These are phyloP conservation scores for Secale cereale DNA, from an alignment of 176 grass and related monocot genomes.

Conservation along the genomic window DNA sequence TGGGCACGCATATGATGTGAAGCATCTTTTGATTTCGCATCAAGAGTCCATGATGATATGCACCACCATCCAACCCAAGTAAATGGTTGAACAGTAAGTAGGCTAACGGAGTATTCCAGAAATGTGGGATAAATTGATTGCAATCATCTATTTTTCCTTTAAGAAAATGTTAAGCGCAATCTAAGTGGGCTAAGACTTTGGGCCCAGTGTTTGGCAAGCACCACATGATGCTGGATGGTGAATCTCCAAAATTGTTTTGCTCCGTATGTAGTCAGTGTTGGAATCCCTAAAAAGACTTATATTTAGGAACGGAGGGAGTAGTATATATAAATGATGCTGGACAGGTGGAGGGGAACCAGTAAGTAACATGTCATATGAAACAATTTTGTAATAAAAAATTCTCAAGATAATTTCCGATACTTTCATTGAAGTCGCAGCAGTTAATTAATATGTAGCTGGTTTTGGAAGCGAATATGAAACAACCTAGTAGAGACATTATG, in stretches of 20 bases:
- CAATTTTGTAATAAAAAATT: neutral
- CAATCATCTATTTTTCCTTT: neutral
- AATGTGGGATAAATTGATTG: neutral
- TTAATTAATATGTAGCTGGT: neutral
- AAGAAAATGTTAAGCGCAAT: neutral
- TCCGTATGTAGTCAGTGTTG: too few species aligned
- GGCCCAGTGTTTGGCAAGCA: neutral
- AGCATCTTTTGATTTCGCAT: constrained; percentile 2
- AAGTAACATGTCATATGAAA: neutral
- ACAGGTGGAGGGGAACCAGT: neutral
- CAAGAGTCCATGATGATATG: neutral
- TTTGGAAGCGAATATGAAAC: neutral
- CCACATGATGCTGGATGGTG: neutral
- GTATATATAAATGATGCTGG: neutral
- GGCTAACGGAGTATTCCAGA: neutral
- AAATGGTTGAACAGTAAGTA: neutral
- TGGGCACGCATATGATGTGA: neutral
- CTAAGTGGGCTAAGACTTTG: neutral
- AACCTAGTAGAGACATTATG: neutral
- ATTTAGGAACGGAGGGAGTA: too few species aligned
- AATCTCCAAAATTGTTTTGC: neutral
- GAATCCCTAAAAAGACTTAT: too few species aligned
- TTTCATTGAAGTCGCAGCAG: neutral
- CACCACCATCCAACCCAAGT: neutral
- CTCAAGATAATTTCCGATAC: neutral